A percentile compares a stretch with the other conserved stretches of the same genome.
Evolutionary conservation across 805 yeast species (phyloP).

Genomic region (Cyberlindnera petersonii): DNA sequence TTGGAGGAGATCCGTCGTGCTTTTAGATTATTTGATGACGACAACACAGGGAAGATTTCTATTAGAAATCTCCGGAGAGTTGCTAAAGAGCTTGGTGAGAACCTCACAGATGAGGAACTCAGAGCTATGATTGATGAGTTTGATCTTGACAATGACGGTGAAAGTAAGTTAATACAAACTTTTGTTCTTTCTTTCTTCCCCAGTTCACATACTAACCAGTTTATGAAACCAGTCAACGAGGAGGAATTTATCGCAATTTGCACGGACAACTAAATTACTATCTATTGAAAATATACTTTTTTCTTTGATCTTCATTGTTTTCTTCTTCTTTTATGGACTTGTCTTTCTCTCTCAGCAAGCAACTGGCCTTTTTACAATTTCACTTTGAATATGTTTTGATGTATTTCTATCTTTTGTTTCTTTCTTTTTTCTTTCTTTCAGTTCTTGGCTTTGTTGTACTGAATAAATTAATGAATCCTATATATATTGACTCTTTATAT

Average conservation of each 20-base stretch:
- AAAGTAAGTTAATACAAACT: constrained; percentile 37
- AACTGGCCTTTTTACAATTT: too few species aligned
- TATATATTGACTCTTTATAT: background rate
- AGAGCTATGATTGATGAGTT: constrained; percentile 97
- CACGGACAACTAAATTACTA: constrained; percentile 49
- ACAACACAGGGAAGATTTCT: constrained; percentile 79
- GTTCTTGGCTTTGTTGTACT: background rate
- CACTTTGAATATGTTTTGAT: too few species aligned
- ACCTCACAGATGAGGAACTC: constrained; percentile 85
- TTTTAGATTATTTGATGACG: constrained; percentile 84
- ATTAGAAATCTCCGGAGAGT: constrained; percentile 81
- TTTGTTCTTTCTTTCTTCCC: background rate
- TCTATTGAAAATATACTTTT: background rate
- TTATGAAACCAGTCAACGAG: constrained; percentile 46
- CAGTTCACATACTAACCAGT: background rate
- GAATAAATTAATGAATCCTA: background rate
- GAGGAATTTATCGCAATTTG: constrained; percentile 89
- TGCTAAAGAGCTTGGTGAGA: constrained; percentile 90
- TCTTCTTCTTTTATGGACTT: background rate
- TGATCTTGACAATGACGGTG: constrained; percentile 95
- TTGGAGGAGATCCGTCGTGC: constrained; percentile 89
- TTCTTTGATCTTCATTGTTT: background rate
- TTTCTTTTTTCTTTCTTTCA: background rate
- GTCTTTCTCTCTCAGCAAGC: background rate
- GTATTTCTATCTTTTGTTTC: background rate